Evolutionary conservation across 495 filamentous ascomycete species (phyloP), one percentile per base, ranked within the genome.

Genomic region (Penicillium ucsense): DNA sequence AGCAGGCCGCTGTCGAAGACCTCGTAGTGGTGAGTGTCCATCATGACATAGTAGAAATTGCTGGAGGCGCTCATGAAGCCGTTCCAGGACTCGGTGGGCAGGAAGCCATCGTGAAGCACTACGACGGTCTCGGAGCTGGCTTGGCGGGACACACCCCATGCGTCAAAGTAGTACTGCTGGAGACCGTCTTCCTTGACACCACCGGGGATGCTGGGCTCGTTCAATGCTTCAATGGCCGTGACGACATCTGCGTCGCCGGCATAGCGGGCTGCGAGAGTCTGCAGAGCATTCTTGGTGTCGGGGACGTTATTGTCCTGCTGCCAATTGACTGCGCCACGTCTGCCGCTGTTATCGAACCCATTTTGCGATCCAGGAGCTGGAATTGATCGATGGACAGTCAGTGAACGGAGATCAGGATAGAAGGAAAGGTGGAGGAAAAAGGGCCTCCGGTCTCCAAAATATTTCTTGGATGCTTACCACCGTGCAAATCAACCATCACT

Each of bases 311-410:
- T 57, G 11, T 76, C 80, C 35, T 72, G 62, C 46, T 76, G 74
- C 85, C 85, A 89, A 8, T 74, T 55, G 36, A 89, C 76, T 5
- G 66, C 47, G n/a, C 83, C 86, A 50, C 76, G 75, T 45, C 71
- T 69, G 6, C 85, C 86, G 38, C 73, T 80, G 62, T 89, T 88
- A 60, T 88, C 88, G 61, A 88, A 89, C 11, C 86, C 86, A 53
- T 91, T 91, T 59, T 91, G 86, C 28, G 80, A 85, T 7, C 83
- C 85, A 20, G 86, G 86, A 12, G 79, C 84, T 76, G 49, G 32
- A 5, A 35, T 9, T 12, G n/a, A 11, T 11, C 49, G n/a, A 40
- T 68, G 20, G 2, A 20, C 58, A 48, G 60, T 54, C 8, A 11
- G 6, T 8, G 36, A 5, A n/a, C n/a, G 36, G 12, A 6, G n/a